Conservation (phyloP, 1,284 basidiomycete species). For the Puccinia coronata region DNA sequence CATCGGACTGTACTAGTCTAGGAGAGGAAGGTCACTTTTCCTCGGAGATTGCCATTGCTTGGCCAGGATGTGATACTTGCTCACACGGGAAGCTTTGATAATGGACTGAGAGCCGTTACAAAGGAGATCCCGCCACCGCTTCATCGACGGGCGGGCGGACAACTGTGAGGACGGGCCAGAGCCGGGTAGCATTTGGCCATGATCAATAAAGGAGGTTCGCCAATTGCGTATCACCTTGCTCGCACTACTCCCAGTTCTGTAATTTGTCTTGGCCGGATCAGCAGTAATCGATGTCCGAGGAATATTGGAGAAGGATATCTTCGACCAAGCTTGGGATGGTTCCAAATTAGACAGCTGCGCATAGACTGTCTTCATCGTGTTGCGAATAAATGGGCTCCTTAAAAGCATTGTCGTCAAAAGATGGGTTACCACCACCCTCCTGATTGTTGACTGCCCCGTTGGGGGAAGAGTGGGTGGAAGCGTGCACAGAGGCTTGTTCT, state of each 20-base stretch:
- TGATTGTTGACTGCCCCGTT: not conserved
- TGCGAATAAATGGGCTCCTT: conserved; percentile 88
- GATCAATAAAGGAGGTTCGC: conserved; percentile 21
- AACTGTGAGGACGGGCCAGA: not conserved
- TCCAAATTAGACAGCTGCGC: conserved; percentile 56
- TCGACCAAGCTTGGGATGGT: not conserved
- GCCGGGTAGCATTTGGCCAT: not conserved
- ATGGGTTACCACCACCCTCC: not conserved
- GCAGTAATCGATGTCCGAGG: not conserved
- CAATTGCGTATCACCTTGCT: conserved; percentile 5
- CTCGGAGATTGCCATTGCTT: not conserved
- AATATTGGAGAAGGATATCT: not conserved
- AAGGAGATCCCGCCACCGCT: conserved; percentile 40
- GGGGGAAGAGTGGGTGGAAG: not conserved
- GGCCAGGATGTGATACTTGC: conserved; percentile 37
- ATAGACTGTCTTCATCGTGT: conserved; percentile 82
- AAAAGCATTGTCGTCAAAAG: too few relatives aligned
- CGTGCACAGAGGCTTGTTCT: not conserved
- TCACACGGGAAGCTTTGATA: conserved; percentile 10
- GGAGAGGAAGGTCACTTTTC: not conserved
- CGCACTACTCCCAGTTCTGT: not conserved
- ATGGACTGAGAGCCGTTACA: conserved; percentile 1
- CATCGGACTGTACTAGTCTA: not conserved
- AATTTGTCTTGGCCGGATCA: not conserved
- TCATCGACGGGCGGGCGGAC: conserved; percentile 29